Evolutionary conservation across 1,284 basidiomycete genomes (phyloP), one percentile per base, ranked within the genome.

Genomic region (Earliella scabrosa): DNA sequence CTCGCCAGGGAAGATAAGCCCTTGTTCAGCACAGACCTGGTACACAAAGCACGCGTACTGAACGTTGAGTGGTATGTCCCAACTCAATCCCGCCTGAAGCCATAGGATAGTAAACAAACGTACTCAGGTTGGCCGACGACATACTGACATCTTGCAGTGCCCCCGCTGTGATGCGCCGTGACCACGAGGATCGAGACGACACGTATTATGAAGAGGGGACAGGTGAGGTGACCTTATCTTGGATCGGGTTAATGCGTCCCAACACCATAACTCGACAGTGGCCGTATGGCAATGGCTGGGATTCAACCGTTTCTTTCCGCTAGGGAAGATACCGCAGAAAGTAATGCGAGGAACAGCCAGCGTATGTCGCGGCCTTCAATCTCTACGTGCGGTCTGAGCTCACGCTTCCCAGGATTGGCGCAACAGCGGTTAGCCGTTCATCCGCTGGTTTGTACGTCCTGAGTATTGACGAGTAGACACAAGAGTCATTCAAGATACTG

Each of bases 1-100:
- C 72, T 88, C 18, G 71, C 74, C 26, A 77, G 86, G 38, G 86
- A 87, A 68, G 88, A 91, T 59, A 91, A 90, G 58, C 88, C 89
- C 0, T 66, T 92, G 2, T 91, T 90, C 64, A 87, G 83, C 61
- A 87, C 80, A 44, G 76, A 81, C 21, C 72, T 76, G 24, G 77
- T 92, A 11, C 88, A 90, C 61, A 82, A 81, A 61, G 81, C 86
- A n/a, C 77, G 83, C 13, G 80, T 89, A 1, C 66, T 85, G 18
- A 87, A 86, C 2, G 73, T 91, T 1, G 69, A 75, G 34, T 92
- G 89, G 89, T 86, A 59, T 23, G 71, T 50, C 10, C 18, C 41
- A 2, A n/a, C 57, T 48, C n/a, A 11, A 29, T 26, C 41, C 7
- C 11, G 36, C n/a, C n/a, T n/a, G n/a, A n/a, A n/a, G n/a, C n/a